phyloP scores from a whole-genome alignment of 2,329 filamentous ascomycete genomes.

The Sporothrix brasiliensis region DNA sequence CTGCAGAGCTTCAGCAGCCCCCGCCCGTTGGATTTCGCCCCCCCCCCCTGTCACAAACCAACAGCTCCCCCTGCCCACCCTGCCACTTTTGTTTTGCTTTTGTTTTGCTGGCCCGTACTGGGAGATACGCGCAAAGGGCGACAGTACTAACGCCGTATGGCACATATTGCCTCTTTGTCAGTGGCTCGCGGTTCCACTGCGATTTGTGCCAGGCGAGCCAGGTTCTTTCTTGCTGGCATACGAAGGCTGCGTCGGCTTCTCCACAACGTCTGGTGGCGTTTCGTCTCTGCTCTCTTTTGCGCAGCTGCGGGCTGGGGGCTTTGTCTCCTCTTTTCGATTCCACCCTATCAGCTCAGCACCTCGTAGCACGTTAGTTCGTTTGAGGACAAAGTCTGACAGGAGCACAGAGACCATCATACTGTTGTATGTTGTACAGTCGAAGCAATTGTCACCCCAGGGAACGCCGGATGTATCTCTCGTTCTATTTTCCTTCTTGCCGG shows the following conservation, averaged over 20 bases:
- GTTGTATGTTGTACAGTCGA: no score
- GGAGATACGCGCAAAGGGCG: constrained; percentile 22
- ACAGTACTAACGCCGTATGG: no score
- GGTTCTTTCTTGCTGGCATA: not conserved
- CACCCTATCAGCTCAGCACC: constrained; percentile 26
- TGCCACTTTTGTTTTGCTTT: not conserved
- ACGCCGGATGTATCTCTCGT: no score
- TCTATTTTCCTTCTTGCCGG: no score
- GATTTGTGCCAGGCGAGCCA: not conserved
- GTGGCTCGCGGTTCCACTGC: no score
- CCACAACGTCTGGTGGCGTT: constrained; percentile 17
- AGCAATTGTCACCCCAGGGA: no score
- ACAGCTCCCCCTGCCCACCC: not conserved
- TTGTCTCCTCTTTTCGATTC: not conserved
- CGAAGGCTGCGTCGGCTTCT: constrained; percentile 3
- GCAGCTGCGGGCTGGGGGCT: not conserved
- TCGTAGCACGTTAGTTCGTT: constrained; percentile 16
- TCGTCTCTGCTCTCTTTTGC: constrained; percentile 5
- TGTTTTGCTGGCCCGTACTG: constrained; percentile 23
- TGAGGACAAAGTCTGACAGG: not conserved
- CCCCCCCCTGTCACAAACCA: not conserved
- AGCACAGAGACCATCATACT: no score
- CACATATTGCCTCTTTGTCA: no score
- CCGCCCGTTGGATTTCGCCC: not conserved
- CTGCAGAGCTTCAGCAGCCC: not conserved